Conservation (phyloP, 805 yeast genomes). For the Cyberlindnera galapagoensis region DNA sequence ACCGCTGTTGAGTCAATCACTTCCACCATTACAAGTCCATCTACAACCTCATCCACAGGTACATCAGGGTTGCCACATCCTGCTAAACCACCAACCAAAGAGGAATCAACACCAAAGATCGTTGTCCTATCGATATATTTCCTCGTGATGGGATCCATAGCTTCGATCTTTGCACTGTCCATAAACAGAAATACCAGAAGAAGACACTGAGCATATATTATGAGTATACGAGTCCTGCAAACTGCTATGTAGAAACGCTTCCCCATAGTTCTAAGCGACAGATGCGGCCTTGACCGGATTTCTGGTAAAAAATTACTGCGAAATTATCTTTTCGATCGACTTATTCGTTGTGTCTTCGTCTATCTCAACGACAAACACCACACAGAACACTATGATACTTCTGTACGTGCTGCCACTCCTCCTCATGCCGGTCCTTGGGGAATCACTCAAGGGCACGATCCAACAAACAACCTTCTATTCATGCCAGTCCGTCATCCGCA, state of each 20-base stretch:
- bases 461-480: conserved; percentile 20
- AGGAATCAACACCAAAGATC: conserved; percentile 12
- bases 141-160: conserved; percentile 22
- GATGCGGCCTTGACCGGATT: neutral
- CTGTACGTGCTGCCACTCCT: no score
- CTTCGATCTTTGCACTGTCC: conserved; percentile 6
- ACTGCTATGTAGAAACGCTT: no score
- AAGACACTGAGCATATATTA: no score
- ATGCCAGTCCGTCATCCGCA: conserved; percentile 16
- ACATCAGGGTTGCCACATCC: neutral
- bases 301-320: neutral
- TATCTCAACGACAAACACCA: no score
- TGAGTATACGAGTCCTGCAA: no score
- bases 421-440: conserved; percentile 4
- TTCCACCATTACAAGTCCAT: neutral
- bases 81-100: neutral
- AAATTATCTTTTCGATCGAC: conserved; percentile 8
- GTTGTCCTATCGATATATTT: conserved; percentile 26
- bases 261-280: no score
- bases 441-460: conserved; percentile 16
- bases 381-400: no score
- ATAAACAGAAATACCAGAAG: conserved; percentile 6
- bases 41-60: neutral
- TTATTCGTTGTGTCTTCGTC: neutral
- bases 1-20: neutral